Evolutionary conservation across 2,329 filamentous ascomycete species (phyloP), one percentile per base, ranked within the genome.

Genomic region (Calonectria naviculata): DNA sequence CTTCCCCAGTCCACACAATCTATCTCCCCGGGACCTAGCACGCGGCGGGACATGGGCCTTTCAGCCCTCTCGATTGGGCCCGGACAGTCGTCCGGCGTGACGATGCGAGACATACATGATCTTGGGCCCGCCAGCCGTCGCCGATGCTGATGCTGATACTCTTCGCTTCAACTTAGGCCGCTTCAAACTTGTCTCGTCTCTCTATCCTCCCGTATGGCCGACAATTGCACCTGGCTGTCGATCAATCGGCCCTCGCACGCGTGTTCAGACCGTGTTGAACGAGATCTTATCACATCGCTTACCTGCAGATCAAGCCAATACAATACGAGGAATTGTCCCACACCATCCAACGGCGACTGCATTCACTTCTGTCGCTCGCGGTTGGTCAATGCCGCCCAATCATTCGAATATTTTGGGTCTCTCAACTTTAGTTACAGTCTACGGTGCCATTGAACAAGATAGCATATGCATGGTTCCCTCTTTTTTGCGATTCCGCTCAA

Each of bases 61-160:
- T 65, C 65, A 46, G 36, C 54, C 44, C 46, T 56, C 52, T 70
- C 46, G 36, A 76, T 76, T 73, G 72, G 72, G 56, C 52, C 66
- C 68, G 31, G 41, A n/a, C 62, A 31, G 26, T 67, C 49, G 62
- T 44, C 54, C 68, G 65, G 65, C 61, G 65, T 70, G 42, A 69
- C 65, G 72, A 73, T 54, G 62, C 67, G 71, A 76, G 75, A 78
- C 76, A 78, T 71, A 68, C 68, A 63, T 63, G 49, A 34, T 36
- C 41, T 42, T 29, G 47, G 65, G 41, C 15, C 49, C 26, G 58
- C 65, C 47, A 34, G 38, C 28, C 60, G 64, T 19, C 31, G 68
- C 41, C 41, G 34, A 58, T 58, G 34, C 65, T 66, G 47, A 46
- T 44, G 29, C 63, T 67, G 42, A 67, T 61, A 67, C 54, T 67